phyloP scores from a whole-genome alignment of 2,329 filamentous ascomycete species.

The Emmonsiellopsis sp. region DNA sequence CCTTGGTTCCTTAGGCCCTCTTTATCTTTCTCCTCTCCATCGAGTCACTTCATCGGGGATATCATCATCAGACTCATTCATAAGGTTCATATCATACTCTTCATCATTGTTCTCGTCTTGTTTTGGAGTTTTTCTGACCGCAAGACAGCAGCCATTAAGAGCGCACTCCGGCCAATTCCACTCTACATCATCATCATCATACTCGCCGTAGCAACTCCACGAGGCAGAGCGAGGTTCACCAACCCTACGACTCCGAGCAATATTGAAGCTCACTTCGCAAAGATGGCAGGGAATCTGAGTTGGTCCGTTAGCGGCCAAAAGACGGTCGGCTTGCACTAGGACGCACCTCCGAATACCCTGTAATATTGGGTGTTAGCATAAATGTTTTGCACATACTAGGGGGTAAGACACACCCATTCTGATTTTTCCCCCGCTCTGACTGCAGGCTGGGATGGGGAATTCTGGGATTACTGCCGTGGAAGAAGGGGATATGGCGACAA shows the following conservation, averaged over 20 bases:
- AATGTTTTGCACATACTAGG: too few species aligned
- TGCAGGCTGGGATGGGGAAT: too few species aligned
- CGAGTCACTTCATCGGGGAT: slow-evolving; percentile 8
- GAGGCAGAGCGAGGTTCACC: slow-evolving; percentile 9
- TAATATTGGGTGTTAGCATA: too few species aligned
- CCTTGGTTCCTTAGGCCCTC: too few species aligned
- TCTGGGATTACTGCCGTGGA: too few species aligned
- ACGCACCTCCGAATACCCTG: too few species aligned
- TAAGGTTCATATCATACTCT: background rate
- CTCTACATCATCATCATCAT: slow-evolving; percentile 12
- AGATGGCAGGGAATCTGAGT: slow-evolving; percentile 13
- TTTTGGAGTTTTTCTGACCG: background rate
- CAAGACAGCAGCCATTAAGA: slow-evolving; percentile 7
- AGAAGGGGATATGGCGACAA: too few species aligned
- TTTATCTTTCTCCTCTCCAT: background rate
- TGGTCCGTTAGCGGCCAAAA: slow-evolving; percentile 6
- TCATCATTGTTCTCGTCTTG: background rate
- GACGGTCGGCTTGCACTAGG: too few species aligned
- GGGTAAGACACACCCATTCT: too few species aligned
- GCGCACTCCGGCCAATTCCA: slow-evolving; percentile 9
- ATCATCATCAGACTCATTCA: slow-evolving; percentile 7
- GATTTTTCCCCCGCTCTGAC: too few species aligned
- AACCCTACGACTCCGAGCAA: slow-evolving; percentile 5
- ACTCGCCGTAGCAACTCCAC: slow-evolving; percentile 3
- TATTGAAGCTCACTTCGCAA: slow-evolving; percentile 16